These are phyloP conservation scores for Claviceps paspali DNA, from an alignment of 2,329 filamentous ascomycete species.

Conservation along the genomic window DNA sequence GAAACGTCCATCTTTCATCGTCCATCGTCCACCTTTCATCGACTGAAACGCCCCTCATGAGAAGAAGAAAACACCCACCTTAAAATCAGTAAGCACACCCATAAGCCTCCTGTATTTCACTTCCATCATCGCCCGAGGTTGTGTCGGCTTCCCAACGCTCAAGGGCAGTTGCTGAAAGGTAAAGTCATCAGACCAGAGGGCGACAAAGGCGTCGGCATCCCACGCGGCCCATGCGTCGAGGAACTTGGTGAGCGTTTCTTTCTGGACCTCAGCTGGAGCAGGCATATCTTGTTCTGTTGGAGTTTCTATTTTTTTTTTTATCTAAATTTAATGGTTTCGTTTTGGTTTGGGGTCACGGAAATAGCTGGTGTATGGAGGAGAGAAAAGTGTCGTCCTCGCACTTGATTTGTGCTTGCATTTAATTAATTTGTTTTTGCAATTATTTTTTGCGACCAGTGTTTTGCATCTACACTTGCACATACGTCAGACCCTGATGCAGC, in stretches of 20 bases:
- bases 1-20: too few species aligned
- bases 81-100: background rate
- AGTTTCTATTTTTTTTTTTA: background rate
- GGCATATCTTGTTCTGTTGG: background rate
- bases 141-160: background rate
- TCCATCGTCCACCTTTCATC: too few species aligned
- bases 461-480: too few species aligned
- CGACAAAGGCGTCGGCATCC: background rate
- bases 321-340: too few species aligned
- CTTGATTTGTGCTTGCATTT: too few species aligned
- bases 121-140: background rate
- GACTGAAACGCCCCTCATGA: too few species aligned
- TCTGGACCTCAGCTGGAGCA: background rate
- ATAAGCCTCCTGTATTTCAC: background rate
- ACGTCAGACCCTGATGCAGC: too few species aligned
- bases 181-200: constrained; percentile 1
- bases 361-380: too few species aligned
- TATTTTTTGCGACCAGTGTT: too few species aligned
- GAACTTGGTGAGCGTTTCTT: background rate
- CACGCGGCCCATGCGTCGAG: background rate
- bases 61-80: background rate
- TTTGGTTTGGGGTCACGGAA: too few species aligned
- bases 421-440: too few species aligned
- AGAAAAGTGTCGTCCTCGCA: too few species aligned
- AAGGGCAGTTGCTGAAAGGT: background rate